Conservation (phyloP, 495 filamentous ascomycete genomes). For the Penicillium samsonianum region DNA sequence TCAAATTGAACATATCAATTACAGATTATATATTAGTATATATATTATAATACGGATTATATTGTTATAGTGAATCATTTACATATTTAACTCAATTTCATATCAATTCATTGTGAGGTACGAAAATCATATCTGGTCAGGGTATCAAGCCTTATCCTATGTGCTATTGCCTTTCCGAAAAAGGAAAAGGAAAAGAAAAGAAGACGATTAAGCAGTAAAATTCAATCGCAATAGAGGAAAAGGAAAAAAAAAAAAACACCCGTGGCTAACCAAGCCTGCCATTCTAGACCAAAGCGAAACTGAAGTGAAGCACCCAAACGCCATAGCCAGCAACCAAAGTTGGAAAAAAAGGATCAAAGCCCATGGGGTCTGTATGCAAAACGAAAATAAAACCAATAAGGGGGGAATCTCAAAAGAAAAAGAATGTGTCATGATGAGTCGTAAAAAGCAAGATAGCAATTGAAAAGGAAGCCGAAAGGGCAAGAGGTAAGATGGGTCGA, state of each 20-base stretch:
- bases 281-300: conserved; percentile 26
- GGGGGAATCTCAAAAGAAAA: conserved; percentile 10
- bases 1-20: background rate
- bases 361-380: conserved; percentile 10
- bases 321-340: conserved; percentile 16
- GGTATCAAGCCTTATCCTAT: conserved; percentile 31
- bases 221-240: conserved; percentile 9
- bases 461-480: background rate
- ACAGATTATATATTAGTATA: no score
- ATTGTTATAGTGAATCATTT: background rate
- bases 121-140: conserved; percentile 29
- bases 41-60: no score
- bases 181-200: conserved; percentile 4
- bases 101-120: conserved; percentile 13
- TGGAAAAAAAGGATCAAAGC: conserved; percentile 8
- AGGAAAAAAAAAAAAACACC: conserved; percentile 17
- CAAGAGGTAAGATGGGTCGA: background rate
- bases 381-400: background rate
- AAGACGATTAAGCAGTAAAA: conserved; percentile 2
- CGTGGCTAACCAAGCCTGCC: conserved; percentile 26
- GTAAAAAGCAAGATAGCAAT: conserved; percentile 1
- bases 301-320: conserved; percentile 14
- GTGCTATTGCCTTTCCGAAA: conserved; percentile 14
- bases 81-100: background rate
- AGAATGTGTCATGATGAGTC: conserved; percentile 3